These are phyloP conservation scores for Xylariaceae sp. DNA, from an alignment of 2,329 filamentous ascomycete genomes.

Conservation along the genomic window DNA sequence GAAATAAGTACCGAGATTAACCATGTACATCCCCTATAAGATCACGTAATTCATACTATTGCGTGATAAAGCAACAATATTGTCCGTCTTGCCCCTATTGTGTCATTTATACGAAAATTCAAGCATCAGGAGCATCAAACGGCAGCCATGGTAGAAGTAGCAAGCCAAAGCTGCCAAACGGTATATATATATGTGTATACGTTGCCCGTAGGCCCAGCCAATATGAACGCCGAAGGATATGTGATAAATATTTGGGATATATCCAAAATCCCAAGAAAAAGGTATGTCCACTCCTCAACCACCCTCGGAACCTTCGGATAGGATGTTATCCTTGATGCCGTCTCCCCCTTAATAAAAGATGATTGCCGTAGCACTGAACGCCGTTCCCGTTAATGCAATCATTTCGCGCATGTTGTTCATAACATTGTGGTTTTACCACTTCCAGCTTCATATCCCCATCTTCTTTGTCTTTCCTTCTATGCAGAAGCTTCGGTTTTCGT, in stretches of 20 bases:
- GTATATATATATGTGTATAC: slow-evolving; percentile 15
- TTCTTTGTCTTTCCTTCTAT: too few species aligned
- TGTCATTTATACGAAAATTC: too few species aligned
- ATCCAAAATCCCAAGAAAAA: slow-evolving; percentile 5
- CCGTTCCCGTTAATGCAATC: slow-evolving; percentile 17
- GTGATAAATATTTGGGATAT: too few species aligned
- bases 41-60: too few species aligned
- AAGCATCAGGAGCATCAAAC: neutral
- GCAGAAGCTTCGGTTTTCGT: slow-evolving; percentile 13
- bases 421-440: too few species aligned
- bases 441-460: too few species aligned
- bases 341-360: slow-evolving; percentile 1
- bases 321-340: slow-evolving; percentile 2
- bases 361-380: slow-evolving; percentile 14
- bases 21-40: too few species aligned
- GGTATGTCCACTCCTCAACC: neutral
- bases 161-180: slow-evolving; percentile 12
- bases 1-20: too few species aligned
- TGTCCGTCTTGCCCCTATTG: too few species aligned
- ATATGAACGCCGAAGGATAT: slow-evolving; percentile 1
- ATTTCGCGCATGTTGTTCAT: slow-evolving; percentile 9
- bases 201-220: slow-evolving; percentile 1
- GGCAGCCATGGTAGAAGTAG: slow-evolving; percentile 2
- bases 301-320: slow-evolving; percentile 8
- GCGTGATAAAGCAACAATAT: too few species aligned